A percentile compares a stretch with the other conserved stretches of the same genome.
Conservation (phyloP, 1,139 yeast species). For the Candida albicans region DNA sequence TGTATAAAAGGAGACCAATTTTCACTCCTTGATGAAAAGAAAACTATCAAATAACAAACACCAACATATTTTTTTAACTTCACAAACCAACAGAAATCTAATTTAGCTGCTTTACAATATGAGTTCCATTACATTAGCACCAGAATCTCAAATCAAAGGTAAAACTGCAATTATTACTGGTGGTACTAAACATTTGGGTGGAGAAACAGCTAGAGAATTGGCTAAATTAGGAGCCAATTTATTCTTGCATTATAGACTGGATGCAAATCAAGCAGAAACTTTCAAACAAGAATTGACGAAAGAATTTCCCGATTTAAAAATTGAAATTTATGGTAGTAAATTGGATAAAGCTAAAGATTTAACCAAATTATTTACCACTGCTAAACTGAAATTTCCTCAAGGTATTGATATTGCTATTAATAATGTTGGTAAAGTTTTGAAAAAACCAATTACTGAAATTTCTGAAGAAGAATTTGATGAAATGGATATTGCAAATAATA, state of each 20-base stretch:
- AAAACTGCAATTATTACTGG: slow-evolving; percentile 62
- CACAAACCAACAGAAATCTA: too few relatives aligned
- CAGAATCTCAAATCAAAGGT: slow-evolving; percentile 24
- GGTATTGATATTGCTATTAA: slow-evolving; percentile 62
- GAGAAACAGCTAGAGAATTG: slow-evolving; percentile 54
- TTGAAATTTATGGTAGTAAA: slow-evolving; percentile 45
- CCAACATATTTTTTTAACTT: background rate
- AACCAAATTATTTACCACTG: slow-evolving; percentile 46
- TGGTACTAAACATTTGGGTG: slow-evolving; percentile 67
- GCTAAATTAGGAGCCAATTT: slow-evolving; percentile 58
- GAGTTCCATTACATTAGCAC: background rate
- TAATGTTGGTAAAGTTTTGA: slow-evolving; percentile 66
- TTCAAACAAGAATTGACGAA: slow-evolving; percentile 38
- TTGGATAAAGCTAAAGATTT: slow-evolving; percentile 45
- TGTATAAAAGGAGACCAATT: too few relatives aligned
- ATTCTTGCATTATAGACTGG: slow-evolving; percentile 57
- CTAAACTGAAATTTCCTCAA: slow-evolving; percentile 42
- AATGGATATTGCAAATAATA: slow-evolving; percentile 56
- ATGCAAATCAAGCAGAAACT: slow-evolving; percentile 39
- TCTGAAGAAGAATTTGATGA: slow-evolving; percentile 54
- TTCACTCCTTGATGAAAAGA: too few relatives aligned
- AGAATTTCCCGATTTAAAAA: slow-evolving; percentile 37
- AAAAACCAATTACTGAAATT: slow-evolving; percentile 54
- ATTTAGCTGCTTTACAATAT: too few relatives aligned
- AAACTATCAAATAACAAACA: too few relatives aligned